A percentile compares a stretch with the other conserved stretches of the same genome.
Evolutionary conservation across 768 basidiomycete genomes (phyloP).

Genomic region (Stropharia rugosoannulata): DNA sequence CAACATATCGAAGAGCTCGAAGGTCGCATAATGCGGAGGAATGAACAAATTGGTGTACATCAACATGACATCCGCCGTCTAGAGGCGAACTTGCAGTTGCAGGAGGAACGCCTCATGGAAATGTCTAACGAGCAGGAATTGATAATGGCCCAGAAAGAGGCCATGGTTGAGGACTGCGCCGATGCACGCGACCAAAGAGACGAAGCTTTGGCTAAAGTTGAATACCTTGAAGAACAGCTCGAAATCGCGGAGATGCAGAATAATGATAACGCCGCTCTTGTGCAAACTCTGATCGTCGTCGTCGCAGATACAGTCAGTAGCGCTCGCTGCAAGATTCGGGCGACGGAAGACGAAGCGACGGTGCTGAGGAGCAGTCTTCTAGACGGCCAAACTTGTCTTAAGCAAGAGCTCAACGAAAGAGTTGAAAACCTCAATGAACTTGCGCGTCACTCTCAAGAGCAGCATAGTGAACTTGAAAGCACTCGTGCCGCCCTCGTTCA

Average conservation of each 20-base stretch:
- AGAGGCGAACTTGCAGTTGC: constrained; percentile 70
- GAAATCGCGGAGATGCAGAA: constrained; percentile 33
- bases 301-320: constrained; percentile 33
- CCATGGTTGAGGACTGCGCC: constrained; percentile 85
- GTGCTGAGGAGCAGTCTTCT: constrained; percentile 5
- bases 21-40: constrained; percentile 58
- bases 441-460: constrained; percentile 10
- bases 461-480: constrained; percentile 11
- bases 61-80: constrained; percentile 78
- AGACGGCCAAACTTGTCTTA: constrained; percentile 5
- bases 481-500: constrained; percentile 5
- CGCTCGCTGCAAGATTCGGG: constrained; percentile 17
- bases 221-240: constrained; percentile 61
- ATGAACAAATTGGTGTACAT: constrained; percentile 74
- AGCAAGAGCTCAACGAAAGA: constrained; percentile 12
- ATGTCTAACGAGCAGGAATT: constrained; percentile 70
- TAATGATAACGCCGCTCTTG: constrained; percentile 30
- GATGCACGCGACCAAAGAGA: constrained; percentile 75
- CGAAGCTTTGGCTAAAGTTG: constrained; percentile 52
- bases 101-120: constrained; percentile 74
- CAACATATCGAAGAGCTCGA: constrained; percentile 72
- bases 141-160: constrained; percentile 63
- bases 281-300: constrained; percentile 37
- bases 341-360: constrained; percentile 1
- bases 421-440: background rate